These are phyloP conservation scores for Citrullus amarus DNA, from an alignment of 306 rosid species.

Conservation along the genomic window DNA sequence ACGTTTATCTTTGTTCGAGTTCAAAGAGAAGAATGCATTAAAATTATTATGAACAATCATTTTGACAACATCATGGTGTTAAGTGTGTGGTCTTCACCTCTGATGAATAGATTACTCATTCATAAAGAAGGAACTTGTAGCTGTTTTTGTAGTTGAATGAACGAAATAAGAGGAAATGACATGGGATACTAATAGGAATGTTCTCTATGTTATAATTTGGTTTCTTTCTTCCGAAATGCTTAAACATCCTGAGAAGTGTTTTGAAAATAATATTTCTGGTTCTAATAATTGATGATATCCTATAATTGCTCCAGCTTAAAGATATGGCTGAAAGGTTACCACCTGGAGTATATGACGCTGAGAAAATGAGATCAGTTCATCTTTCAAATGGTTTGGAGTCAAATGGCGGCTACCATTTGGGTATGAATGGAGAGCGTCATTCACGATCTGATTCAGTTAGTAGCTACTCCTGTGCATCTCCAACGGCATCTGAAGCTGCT, in stretches of 20 bases:
- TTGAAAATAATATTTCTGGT: background rate
- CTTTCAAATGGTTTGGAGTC: conserved; percentile 54
- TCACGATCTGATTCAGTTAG: conserved; percentile 53
- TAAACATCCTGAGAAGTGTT: background rate
- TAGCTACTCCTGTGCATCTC: conserved; percentile 48
- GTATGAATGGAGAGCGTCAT: conserved; percentile 36
- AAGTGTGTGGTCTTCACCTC: background rate
- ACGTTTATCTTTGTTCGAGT: background rate
- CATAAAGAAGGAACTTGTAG: background rate
- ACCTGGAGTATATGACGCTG: conserved; percentile 58
- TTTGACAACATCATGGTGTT: background rate
- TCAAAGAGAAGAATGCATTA: background rate
- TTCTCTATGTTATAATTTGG: background rate
- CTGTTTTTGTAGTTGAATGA: conserved; percentile 1
- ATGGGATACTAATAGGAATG: background rate
- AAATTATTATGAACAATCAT: background rate
- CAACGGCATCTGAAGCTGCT: conserved; percentile 41
- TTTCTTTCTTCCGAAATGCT: background rate
- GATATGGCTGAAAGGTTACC: conserved; percentile 89
- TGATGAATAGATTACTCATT: background rate
- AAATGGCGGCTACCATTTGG: conserved; percentile 44
- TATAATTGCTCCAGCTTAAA: conserved; percentile 55
- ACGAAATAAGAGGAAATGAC: background rate
- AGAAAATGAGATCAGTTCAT: conserved; percentile 43
- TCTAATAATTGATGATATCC: background rate